Base-by-base conservation (phyloP, 202 grass and related monocot genomes). In the Eragrostis tef region DNA sequence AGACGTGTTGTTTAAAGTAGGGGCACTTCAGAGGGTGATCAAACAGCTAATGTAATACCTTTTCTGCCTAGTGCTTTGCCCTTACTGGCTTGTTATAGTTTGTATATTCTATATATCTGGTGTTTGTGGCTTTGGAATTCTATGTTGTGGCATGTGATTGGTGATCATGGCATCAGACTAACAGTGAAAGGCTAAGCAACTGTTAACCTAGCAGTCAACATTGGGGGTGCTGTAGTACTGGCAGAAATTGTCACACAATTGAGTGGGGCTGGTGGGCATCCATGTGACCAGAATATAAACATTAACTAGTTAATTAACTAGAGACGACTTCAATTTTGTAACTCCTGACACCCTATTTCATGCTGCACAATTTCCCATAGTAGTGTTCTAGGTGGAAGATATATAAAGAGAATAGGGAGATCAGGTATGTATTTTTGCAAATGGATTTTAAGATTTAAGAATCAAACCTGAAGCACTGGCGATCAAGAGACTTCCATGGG, bases 51-150 rank as follows among this genome's bases (percentile, higher is more conserved):
- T 81, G 77, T 77, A 78, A 83, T 83, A 82, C 63, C 34, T 76
- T 80, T 84, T 70, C 84, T 82, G 50, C 85, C 73, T 87, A 83
- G 88, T 85, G 46, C 86, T 90, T 89, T 81, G 66, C 77, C 57
- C 83, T 94, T 84, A 71, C 84, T 90, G 65, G 76, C 68, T 74
- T 83, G 56, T 17, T 51, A 66, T 81, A 57, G 73, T 84, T 77
- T 72, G 86, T 83, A 75, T 79, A 56, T 88, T 90, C 79, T 83
- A 75, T 67, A 51, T 75, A 58, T 86, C 83, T 71, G 67, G 58
- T 81, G 24, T 64, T 48, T 72, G 88, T 74, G 71, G 26, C 65
- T 89, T 81, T 77, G 80, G 76, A 87, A 70, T 79, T 88, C 45
- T 70, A 79, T 86, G 60, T 52, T 67, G 52, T 81, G 36, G 65